Base-by-base conservation (phyloP, 176 grass and related monocot genomes). In the Lolium perenne region DNA sequence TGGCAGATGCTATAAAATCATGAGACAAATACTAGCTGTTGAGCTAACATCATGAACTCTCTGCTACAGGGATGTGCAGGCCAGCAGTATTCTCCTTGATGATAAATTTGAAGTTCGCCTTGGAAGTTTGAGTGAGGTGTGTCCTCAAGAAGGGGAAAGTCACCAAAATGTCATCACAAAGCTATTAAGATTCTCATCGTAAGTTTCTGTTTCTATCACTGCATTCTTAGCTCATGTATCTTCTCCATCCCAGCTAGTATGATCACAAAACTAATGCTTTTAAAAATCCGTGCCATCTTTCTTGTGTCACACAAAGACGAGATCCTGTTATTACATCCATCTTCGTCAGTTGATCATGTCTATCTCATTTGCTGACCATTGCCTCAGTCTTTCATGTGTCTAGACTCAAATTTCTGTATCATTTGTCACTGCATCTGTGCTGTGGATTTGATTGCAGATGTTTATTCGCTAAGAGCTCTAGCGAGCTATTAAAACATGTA, bases 81-180 rank as follows among this genome's bases (percentile, higher is more conserved):
- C 95, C 8, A 98, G 93, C 86, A 95, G 93, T 74, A 87, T 98
- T 57, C 90, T 99, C 84, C 94, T 99, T 41, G 97, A 99, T 80
- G 88, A 99, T 80, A 99, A 99, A 91, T 99, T 92, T 84, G 97
- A 99, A 56, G 92, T 99, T 35, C 84, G 88, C 13, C 83, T 99
- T 57, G 93, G 92, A 38, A 99, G 97, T 88, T 89, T 99, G 83
- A 91, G 87, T 8, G 92, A 94, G 65, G 87, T 88, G 67, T 92
- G 94, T 68, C 81, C 89, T 77, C 94, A 99, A 86, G 97, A 99
- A 92, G 88, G 86, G 17, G 97, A 99, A 83, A 88, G 85, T 43
- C 93, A 96, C 65, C 90, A 95, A 84, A 94, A 88, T 79, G 92
- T 99, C 48, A 91, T 99, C 78, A 96, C 93, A 80, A 95, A 93